Base-by-base conservation (phyloP, 2,329 filamentous ascomycete genomes). In the Xenoacremonium recifei region DNA sequence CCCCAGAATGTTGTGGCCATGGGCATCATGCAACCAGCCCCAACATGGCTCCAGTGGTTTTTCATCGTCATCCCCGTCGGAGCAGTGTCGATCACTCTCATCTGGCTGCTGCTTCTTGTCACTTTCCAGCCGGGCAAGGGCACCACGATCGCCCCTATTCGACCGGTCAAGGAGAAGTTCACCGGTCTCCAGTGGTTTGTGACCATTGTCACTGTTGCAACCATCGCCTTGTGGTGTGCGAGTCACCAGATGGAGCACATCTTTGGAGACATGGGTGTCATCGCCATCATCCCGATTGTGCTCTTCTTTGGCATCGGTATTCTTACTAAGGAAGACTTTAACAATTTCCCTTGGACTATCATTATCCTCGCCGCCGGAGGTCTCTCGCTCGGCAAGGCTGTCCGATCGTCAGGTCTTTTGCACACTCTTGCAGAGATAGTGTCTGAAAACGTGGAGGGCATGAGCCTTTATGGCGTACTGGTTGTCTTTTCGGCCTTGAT, bases 331-430 rank as follows among this genome's bases (percentile, higher is more conserved):
- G 93, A 97, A 68, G 93, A 99, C 69, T 99, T 99, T 64, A 99
- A 99, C 74, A 99, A 99, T 67, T 99, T 99, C 67, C 85, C 96
- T 29, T 99, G 93, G 93, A 99, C 95, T 16, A 99, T 99, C 67
- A 96, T 99, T 67, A 97, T 99, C 59, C 84, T 99, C 16, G 93
- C 93, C 1, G 92, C 93, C 0, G 93, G 93, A 35, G 93, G 93
- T 6, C 72, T 99, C 23, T 90, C 90, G 2, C 81, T 99, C 0
- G 93, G 93, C 42, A 96, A 95, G 65, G 88, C 92, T 0, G 93
- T 99, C 44, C 92, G 90, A 50, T 93, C 89, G 0, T 97, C 92
- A 0, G 93, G 93, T 2, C 76, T 99, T 10, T 74, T 99, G 21
- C 87, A 95, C 62, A 95, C 90, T 1, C 86, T 99, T 37, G 93